Conservation (phyloP, 257 asterid genomes). For the Striga asiatica region DNA sequence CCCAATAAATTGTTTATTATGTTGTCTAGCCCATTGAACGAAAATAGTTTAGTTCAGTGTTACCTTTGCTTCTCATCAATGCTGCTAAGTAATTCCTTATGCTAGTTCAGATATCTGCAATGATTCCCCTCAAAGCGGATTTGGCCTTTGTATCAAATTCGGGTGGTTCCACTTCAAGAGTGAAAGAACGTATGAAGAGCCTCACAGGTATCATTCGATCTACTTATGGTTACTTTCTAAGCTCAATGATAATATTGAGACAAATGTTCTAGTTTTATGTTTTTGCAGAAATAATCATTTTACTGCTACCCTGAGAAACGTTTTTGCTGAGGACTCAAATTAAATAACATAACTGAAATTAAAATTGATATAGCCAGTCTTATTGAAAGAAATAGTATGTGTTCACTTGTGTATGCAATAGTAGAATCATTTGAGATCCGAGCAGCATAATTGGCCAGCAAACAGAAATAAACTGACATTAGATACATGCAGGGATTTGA, state of each 20-base stretch:
- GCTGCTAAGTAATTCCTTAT: conserved; percentile 12
- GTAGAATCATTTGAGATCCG: neutral
- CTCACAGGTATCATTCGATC: conserved; percentile 43
- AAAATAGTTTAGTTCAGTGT: conserved; percentile 2
- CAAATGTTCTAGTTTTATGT: neutral
- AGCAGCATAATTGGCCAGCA: conserved; percentile 4
- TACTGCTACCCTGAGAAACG: neutral
- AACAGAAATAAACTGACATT: neutral
- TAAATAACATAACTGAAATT: conserved; percentile 2
- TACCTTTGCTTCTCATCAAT: conserved; percentile 8
- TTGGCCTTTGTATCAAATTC: conserved; percentile 64
- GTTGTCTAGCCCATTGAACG: conserved; percentile 4
- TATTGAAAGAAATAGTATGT: neutral
- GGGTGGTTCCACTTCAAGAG: conserved; percentile 34
- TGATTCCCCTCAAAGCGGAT: conserved; percentile 66
- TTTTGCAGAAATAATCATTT: neutral
- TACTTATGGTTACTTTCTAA: conserved; percentile 6
- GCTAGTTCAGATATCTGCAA: conserved; percentile 71
- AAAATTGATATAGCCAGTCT: neutral
- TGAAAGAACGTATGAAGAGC: conserved; percentile 44
- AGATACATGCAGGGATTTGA: neutral
- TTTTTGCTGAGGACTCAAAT: neutral
- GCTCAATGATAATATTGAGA: conserved; percentile 2
- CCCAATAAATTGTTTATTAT: conserved; percentile 6
- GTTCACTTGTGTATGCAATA: conserved; percentile 3